phyloP scores from a whole-genome alignment of 495 filamentous ascomycete genomes.

The Oidiodendron maius region DNA sequence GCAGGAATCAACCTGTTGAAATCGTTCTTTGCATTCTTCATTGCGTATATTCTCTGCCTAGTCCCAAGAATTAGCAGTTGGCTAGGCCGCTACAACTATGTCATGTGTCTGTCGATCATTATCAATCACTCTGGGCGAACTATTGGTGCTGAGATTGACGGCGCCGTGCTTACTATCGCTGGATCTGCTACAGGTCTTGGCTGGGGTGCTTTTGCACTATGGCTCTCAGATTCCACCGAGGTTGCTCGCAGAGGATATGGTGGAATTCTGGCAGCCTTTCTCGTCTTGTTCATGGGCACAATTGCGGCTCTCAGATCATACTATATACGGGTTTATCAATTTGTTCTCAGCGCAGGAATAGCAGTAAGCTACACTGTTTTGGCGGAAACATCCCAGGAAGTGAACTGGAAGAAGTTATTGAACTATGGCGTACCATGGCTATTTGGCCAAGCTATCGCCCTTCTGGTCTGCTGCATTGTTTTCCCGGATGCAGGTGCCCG shows the following conservation, averaged over 20 bases:
- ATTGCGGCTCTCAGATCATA: slow-evolving; percentile 47
- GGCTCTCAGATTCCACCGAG: slow-evolving; percentile 41
- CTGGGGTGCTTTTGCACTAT: slow-evolving; percentile 47
- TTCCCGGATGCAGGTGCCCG: slow-evolving; percentile 49
- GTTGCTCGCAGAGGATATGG: slow-evolving; percentile 41
- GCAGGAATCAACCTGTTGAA: slow-evolving; percentile 44
- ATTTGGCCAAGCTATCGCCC: slow-evolving; percentile 43
- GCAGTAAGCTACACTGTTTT: slow-evolving; percentile 47
- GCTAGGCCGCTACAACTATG: slow-evolving; percentile 47
- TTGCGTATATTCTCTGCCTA: slow-evolving; percentile 47
- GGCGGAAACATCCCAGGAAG: slow-evolving; percentile 34
- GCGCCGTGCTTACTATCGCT: slow-evolving; percentile 42
- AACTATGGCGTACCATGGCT: slow-evolving; percentile 52
- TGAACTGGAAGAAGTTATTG: slow-evolving; percentile 41
- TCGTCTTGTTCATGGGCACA: slow-evolving; percentile 43
- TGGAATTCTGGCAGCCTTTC: slow-evolving; percentile 44
- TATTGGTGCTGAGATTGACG: slow-evolving; percentile 50
- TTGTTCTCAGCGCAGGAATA: slow-evolving; percentile 46
- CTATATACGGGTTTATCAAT: slow-evolving; percentile 47
- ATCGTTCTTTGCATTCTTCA: slow-evolving; percentile 47
- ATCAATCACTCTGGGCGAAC: slow-evolving; percentile 49
- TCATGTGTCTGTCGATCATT: slow-evolving; percentile 45
- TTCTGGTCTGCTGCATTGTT: slow-evolving; percentile 37
- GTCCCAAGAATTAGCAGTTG: slow-evolving; percentile 34
- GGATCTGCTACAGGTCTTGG: slow-evolving; percentile 51